Evolutionary conservation across 2,329 filamentous ascomycete genomes (phyloP).

Genomic region (Penicillium thymicola): DNA sequence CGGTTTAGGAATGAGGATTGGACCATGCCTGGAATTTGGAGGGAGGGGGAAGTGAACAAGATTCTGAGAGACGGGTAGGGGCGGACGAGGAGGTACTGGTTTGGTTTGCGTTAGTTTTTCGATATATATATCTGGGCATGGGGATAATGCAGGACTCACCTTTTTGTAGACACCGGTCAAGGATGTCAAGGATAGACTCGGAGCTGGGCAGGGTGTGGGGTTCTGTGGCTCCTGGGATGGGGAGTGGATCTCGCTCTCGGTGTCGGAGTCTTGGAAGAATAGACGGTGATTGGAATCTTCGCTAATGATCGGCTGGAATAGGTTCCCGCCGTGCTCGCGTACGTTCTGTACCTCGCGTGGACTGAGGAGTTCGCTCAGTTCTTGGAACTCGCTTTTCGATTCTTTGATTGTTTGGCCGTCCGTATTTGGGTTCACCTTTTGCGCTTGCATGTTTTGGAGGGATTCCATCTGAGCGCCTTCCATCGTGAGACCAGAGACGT

Average conservation of each 20-base stretch:
- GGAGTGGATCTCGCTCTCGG: slow-evolving; percentile 6
- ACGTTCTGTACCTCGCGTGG: slow-evolving; percentile 64
- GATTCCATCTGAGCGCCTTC: slow-evolving; percentile 64
- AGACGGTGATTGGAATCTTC: slow-evolving; percentile 11
- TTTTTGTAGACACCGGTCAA: slow-evolving; percentile 54
- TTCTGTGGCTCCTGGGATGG: neutral
- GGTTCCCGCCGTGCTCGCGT: slow-evolving; percentile 58
- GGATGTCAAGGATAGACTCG: slow-evolving; percentile 19
- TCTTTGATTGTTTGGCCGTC: slow-evolving; percentile 17
- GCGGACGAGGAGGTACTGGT: slow-evolving; percentile 44
- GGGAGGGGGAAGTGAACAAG: slow-evolving; percentile 65
- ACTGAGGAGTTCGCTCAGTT: slow-evolving; percentile 68
- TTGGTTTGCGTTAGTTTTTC: neutral
- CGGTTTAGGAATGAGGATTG: slow-evolving; percentile 52
- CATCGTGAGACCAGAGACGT: slow-evolving; percentile 66
- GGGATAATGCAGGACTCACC: slow-evolving; percentile 37
- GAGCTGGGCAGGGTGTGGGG: neutral
- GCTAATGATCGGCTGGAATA: slow-evolving; percentile 27
- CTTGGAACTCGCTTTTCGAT: slow-evolving; percentile 60
- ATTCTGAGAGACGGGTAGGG: slow-evolving; percentile 64
- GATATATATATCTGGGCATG: neutral
- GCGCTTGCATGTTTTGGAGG: slow-evolving; percentile 47
- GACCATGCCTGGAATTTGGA: slow-evolving; percentile 65
- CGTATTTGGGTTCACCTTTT: slow-evolving; percentile 22
- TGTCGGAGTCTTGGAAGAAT: slow-evolving; percentile 14